A percentile compares a stretch with the other conserved stretches of the same genome.
phyloP scores from a whole-genome alignment of 495 filamentous ascomycete species.

The Ramalina peruviana region DNA sequence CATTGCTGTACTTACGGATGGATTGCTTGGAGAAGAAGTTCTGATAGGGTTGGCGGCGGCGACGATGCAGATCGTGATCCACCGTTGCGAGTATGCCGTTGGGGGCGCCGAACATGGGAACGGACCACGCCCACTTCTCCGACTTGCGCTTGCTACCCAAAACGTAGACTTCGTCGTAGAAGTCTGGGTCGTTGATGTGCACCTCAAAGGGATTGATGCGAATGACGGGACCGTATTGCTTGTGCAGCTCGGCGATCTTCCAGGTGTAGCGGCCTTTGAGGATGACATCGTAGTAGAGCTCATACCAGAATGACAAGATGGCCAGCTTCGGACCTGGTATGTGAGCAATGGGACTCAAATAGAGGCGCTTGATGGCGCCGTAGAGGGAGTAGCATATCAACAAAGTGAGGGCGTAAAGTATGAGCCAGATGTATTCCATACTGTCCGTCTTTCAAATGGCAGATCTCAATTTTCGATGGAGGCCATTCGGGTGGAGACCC shows the following conservation, averaged over 20 bases:
- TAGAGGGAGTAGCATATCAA: neutral
- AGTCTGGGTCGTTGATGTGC: slow-evolving; percentile 25
- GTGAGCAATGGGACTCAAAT: slow-evolving; percentile 17
- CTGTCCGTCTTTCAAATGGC: too few species aligned
- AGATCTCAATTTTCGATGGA: too few species aligned
- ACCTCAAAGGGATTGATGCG: slow-evolving; percentile 28
- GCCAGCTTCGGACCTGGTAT: slow-evolving; percentile 39
- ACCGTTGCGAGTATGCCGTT: slow-evolving; percentile 31
- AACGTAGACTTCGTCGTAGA: slow-evolving; percentile 26
- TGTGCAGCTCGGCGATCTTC: slow-evolving; percentile 34
- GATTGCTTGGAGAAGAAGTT: slow-evolving; percentile 13
- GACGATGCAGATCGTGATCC: slow-evolving; percentile 31
- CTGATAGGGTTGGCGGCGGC: slow-evolving; percentile 26
- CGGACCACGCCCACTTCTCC: neutral
- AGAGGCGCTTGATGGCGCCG: neutral
- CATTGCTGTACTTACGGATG: slow-evolving; percentile 4
- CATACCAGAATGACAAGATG: slow-evolving; percentile 29
- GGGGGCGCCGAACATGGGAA: slow-evolving; percentile 8
- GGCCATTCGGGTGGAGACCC: too few species aligned
- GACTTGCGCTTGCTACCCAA: slow-evolving; percentile 1
- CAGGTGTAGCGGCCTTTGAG: slow-evolving; percentile 30
- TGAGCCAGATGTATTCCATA: neutral
- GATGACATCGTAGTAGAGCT: slow-evolving; percentile 38
- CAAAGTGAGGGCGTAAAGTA: neutral
- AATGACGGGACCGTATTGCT: slow-evolving; percentile 25